Conservation (phyloP, 495 filamentous ascomycete genomes). For the Penicillium coffeae region DNA sequence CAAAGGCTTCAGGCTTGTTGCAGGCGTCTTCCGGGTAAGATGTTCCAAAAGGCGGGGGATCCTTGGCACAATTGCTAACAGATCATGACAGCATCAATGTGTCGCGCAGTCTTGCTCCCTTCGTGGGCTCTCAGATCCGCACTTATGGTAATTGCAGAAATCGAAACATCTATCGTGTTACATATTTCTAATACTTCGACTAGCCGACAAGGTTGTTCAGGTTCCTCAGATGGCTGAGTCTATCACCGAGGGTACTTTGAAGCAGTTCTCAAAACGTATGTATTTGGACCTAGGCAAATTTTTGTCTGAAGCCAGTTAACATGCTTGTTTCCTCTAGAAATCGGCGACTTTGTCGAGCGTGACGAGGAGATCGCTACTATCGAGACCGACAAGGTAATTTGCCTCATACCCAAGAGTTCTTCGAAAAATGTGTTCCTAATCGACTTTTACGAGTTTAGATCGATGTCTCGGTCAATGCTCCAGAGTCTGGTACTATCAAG, state of each 20-base stretch:
- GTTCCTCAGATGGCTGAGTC: constrained; percentile 99
- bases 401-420: background rate
- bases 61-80: constrained; percentile 9
- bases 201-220: constrained; percentile 80
- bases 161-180: background rate
- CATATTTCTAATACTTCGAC: constrained; percentile 7
- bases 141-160: constrained; percentile 32
- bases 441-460: constrained; percentile 54
- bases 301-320: no score
- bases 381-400: constrained; percentile 95
- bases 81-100: constrained; percentile 21
- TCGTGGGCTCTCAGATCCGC: constrained; percentile 34
- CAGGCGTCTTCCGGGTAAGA: constrained; percentile 29
- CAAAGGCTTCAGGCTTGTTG: constrained; percentile 26
- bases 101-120: constrained; percentile 26
- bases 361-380: constrained; percentile 99
- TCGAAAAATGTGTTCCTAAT: constrained; percentile 2
- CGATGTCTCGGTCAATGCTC: constrained; percentile 92
- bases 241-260: constrained; percentile 95
- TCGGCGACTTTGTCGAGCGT: constrained; percentile 90
- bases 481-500: constrained; percentile 85
- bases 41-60: background rate
- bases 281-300: background rate
- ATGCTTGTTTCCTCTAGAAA: constrained; percentile 47
- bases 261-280: constrained; percentile 85